Conservation (phyloP, 306 rosid species). For the Inga oerstediana region DNA sequence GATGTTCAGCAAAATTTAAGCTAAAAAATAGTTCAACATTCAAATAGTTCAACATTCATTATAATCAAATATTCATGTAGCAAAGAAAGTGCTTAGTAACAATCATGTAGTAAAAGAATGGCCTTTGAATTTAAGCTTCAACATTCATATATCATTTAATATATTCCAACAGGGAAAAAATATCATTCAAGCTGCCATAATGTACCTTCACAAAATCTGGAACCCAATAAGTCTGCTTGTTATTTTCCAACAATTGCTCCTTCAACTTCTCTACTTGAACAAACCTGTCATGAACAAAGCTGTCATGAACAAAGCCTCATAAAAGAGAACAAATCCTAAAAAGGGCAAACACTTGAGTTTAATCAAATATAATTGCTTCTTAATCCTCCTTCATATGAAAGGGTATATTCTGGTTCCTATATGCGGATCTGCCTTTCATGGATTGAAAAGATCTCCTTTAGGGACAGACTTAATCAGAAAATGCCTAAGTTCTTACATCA, state of each 20-base stretch:
- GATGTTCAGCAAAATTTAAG: too few relatives aligned
- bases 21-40: too few relatives aligned
- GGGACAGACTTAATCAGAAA: neutral
- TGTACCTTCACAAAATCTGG: slow-evolving; percentile 97
- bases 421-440: neutral
- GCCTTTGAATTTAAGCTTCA: too few relatives aligned
- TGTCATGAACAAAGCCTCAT: slow-evolving; percentile 28
- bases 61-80: too few relatives aligned
- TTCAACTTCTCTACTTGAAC: slow-evolving; percentile 82
- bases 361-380: neutral
- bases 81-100: too few relatives aligned
- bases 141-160: too few relatives aligned
- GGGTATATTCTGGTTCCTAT: neutral
- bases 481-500: neutral
- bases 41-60: too few relatives aligned
- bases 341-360: neutral
- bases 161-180: too few relatives aligned
- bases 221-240: slow-evolving; percentile 89
- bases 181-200: neutral
- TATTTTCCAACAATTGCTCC: slow-evolving; percentile 85
- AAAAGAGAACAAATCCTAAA: neutral
- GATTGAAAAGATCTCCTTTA: neutral
- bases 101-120: too few relatives aligned
- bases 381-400: neutral
- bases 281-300: slow-evolving; percentile 58